Conservation (phyloP, 2,329 filamentous ascomycete species). For the Diaporthe sp. region DNA sequence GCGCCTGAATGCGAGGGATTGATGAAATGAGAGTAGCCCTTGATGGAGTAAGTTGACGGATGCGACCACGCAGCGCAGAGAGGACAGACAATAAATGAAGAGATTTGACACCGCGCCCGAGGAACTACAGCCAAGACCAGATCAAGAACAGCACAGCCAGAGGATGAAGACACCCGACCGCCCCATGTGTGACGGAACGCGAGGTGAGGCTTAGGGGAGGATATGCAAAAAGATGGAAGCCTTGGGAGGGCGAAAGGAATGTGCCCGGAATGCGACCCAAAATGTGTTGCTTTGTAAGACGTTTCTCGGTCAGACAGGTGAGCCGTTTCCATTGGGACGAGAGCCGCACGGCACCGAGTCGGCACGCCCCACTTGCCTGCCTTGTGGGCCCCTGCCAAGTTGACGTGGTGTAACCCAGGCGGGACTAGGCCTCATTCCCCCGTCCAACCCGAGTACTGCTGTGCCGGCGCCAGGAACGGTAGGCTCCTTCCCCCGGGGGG, state of each 20-base stretch:
- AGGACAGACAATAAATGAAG: neutral
- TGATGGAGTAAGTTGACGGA: neutral
- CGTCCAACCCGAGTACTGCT: neutral
- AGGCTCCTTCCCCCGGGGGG: neutral
- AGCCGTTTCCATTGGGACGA: conserved; percentile 4
- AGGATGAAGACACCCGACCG: neutral
- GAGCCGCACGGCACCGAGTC: conserved; percentile 32
- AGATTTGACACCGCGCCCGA: neutral
- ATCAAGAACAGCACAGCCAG: conserved; percentile 12
- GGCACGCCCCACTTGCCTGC: conserved; percentile 29
- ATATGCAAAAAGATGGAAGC: neutral
- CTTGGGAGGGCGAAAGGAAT: conserved; percentile 9
- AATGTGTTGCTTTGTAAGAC: conserved; percentile 24
- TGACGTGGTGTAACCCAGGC: conserved; percentile 16
- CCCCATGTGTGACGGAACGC: conserved; percentile 6
- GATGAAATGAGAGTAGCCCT: neutral
- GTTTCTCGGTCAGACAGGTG: conserved; percentile 23
- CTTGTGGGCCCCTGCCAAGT: conserved; percentile 28
- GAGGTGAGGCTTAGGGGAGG: neutral
- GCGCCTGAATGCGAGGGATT: neutral
- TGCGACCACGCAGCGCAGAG: neutral
- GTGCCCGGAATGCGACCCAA: conserved; percentile 8
- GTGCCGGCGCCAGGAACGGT: neutral
- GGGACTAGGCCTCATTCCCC: conserved; percentile 18
- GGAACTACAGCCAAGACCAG: neutral